phyloP scores from a whole-genome alignment of 192 early-diverging fungal species.

The Coemansia biformis region DNA sequence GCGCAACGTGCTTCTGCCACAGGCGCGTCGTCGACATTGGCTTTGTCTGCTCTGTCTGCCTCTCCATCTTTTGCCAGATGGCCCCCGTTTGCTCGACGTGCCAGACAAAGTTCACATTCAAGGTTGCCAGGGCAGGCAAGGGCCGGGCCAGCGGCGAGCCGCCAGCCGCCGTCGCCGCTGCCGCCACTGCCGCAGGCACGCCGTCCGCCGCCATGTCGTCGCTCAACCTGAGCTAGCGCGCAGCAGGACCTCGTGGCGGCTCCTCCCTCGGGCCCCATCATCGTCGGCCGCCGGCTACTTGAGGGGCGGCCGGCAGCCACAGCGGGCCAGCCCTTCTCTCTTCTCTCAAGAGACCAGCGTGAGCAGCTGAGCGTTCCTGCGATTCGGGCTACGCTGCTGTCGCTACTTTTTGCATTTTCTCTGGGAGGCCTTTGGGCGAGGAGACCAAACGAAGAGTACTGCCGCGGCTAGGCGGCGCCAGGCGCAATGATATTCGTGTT shows the following conservation, averaged over 20 bases:
- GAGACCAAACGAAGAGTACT: too few species aligned
- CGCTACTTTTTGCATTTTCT: too few species aligned
- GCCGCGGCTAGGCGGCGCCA: too few species aligned
- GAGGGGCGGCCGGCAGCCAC: too few species aligned
- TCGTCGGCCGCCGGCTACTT: too few species aligned
- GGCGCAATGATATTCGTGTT: slow-evolving; percentile 62
- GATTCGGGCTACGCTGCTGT: too few species aligned
- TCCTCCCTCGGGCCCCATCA: too few species aligned
- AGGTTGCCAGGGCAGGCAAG: slow-evolving; percentile 17
- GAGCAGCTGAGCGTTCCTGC: too few species aligned
- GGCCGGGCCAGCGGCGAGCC: slow-evolving; percentile 9
- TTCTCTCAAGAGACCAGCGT: too few species aligned
- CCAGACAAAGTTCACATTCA: slow-evolving; percentile 69
- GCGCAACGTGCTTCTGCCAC: slow-evolving; percentile 97
- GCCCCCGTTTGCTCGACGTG: slow-evolving; percentile 75
- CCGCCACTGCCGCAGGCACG: slow-evolving; percentile 1
- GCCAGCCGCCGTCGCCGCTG: slow-evolving; percentile 1
- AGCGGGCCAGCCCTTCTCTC: too few species aligned
- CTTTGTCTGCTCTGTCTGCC: slow-evolving; percentile 96
- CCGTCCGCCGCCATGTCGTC: background rate
- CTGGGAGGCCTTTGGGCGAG: too few species aligned
- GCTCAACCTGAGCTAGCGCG: background rate
- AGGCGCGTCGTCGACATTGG: slow-evolving; percentile 87
- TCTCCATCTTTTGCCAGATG: slow-evolving; percentile 79
- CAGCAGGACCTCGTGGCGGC: too few species aligned